Base-by-base conservation (phyloP, 169 alveolate species). In the Hepatocystis sp. region DNA sequence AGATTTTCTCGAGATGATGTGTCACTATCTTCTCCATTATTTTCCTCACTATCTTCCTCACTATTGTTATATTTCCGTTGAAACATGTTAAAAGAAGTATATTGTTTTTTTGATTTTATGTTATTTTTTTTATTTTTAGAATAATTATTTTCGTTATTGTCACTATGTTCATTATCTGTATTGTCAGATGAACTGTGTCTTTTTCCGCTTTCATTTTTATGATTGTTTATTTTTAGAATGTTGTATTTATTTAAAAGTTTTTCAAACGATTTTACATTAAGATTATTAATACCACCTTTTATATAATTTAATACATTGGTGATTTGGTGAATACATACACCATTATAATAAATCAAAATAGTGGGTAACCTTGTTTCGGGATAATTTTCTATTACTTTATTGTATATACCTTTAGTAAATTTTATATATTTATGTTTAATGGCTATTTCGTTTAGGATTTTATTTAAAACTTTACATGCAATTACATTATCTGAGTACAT, bases 341-440 rank as follows among this genome's bases (percentile, higher is more conserved):
- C 96, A 39, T 84, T 89, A 52, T 76, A 85, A 42, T 93, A 93
- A n/a, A 93, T 85, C 13, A 93, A 85, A 17, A 93, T 40, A 0
- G 92, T 86, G 1, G 96, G 96, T 7, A 91, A 28, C 17, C 88
- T 91, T n/a, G 56, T 47, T 55, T 90, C 95, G 0, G 96, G 96
- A 61, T 86, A 93, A 66, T 88, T 85, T 25, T 94, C 94, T 13
- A 93, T 58, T 15, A 91, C 61, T 44, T 90, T 85, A 4, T 49
- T 71, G 10, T 85, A 88, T 8, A 91, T 49, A 15, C 93, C 95
- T 60, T 93, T 93, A 2, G 92, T 90, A 84, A 93, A 93, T 84
- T 93, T 93, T 42, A 93, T 65, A 5, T 86, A 84, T 23, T 92
- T 89, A 52, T 86, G 86, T 17, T 66, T 47, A 40, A 10, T 55